Evolutionary conservation across 495 filamentous ascomycete species (phyloP), one percentile per base, ranked within the genome.

Genomic region (Neurospora africana): DNA sequence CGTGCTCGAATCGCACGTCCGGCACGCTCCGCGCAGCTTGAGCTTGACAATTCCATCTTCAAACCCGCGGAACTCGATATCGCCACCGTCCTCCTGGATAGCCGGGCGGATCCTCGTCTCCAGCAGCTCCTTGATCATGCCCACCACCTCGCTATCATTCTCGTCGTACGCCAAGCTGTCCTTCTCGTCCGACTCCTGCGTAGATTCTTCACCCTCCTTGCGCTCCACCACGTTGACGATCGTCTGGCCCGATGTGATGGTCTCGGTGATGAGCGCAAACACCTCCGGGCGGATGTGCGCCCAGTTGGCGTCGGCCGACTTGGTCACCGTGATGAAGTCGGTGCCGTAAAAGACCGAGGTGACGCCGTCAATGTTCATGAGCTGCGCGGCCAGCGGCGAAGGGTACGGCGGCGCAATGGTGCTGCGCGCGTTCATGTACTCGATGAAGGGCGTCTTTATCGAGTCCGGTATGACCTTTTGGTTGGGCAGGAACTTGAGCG

Each of bases 51-150:
- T 86, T 0, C 95, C 95, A 74, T 95, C 86, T 76, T 93, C 87
- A 74, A 98, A 98, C 4, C 95, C 94, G 4, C 91, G 84, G 76
- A 93, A 92, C 82, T 98, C 95, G 77, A 99, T 97, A 81, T 99
- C 95, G 13, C 95, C 95, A 23, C 95, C 95, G 74, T 99, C 95
- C 78, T 99, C 95, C 81, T 97, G 95, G 71, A 99, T 99, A 5
- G 95, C 90, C 3, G 95, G 95, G 47, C 95, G 85, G 76, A 99
- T 97, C 69, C 95, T 84, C 27, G 96, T 99, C 82, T 99, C 96
- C 69, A 99, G 83, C n/a, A 99, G 82, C 83, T 99, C 95, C 82
- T 98, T 97, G 81, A 99, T 97, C 95, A 98, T 98, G 71, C 92
- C 89, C 36, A 98, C 89, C 11, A 97, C 93, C 81, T 99, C 95